Conservation (phyloP, 345 rosid species). For the Litchi chinensis region DNA sequence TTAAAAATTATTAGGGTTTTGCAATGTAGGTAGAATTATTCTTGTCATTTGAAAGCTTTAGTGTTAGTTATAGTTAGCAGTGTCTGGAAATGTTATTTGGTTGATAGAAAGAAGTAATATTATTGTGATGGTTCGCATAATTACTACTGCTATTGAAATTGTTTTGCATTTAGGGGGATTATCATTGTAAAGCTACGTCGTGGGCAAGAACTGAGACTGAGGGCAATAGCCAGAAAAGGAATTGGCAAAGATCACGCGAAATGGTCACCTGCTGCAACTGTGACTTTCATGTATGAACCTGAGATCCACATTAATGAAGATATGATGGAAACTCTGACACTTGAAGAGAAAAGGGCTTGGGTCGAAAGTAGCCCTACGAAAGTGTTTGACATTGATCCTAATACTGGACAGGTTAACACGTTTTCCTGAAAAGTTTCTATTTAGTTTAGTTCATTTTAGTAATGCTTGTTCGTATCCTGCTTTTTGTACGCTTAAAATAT, state of each 20-base stretch:
- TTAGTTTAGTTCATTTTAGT: neutral
- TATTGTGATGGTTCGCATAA: neutral
- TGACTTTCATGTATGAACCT: slow-evolving; percentile 92
- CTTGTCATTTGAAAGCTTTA: no score
- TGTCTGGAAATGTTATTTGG: neutral
- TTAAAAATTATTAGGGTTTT: neutral
- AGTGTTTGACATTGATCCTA: slow-evolving; percentile 72
- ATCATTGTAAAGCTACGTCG: slow-evolving; percentile 84
- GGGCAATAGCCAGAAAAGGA: slow-evolving; percentile 96
- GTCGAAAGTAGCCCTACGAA: slow-evolving; percentile 92
- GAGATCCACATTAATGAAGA: slow-evolving; percentile 91
- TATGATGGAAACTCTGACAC: slow-evolving; percentile 74
- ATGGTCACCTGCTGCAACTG: slow-evolving; percentile 99
- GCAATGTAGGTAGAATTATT: no score
- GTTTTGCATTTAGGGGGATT: slow-evolving; percentile 60
- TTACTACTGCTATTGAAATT: neutral
- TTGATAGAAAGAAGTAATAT: neutral
- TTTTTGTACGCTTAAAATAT: neutral
- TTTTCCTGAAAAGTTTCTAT: neutral
- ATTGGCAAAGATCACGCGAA: slow-evolving; percentile 97
- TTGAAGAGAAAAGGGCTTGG: slow-evolving; percentile 68
- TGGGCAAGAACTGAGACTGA: slow-evolving; percentile 85
- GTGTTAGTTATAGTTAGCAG: no score
- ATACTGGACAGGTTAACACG: slow-evolving; percentile 60
- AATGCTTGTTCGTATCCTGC: neutral